A percentile compares a stretch with the other conserved stretches of the same genome.
These are phyloP conservation scores for Alloteropsis semialata DNA, from an alignment of 176 grass and related monocot genomes.

Conservation along the genomic window DNA sequence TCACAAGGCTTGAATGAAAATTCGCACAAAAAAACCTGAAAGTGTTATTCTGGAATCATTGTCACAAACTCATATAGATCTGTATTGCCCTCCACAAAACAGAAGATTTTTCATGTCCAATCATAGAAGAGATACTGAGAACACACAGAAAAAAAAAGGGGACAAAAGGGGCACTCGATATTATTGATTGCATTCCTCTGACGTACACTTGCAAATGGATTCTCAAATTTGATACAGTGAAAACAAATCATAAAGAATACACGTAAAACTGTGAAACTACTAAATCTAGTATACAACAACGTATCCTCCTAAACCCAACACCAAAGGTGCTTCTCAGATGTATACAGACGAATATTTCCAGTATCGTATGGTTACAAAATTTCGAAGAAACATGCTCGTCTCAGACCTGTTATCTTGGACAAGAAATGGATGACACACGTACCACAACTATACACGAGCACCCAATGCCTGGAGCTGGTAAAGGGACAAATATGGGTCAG, in stretches of 20 bases:
- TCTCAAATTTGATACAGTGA: slow-evolving; percentile 5
- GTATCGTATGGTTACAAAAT: slow-evolving; percentile 33
- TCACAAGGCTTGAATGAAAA: not conserved
- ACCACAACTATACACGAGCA: slow-evolving; percentile 39
- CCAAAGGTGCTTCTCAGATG: slow-evolving; percentile 8
- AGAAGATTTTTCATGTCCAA: too few species aligned
- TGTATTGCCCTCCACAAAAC: too few species aligned
- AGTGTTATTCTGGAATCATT: too few species aligned
- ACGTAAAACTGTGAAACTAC: slow-evolving; percentile 31
- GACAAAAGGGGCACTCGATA: slow-evolving; percentile 5
- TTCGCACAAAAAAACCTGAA: too few species aligned
- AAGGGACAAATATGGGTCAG: not conserved
- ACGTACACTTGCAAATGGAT: slow-evolving; percentile 9
- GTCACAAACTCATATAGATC: too few species aligned
- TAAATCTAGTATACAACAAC: slow-evolving; percentile 49
- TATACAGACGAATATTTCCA: slow-evolving; percentile 34
- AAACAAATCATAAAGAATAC: slow-evolving; percentile 28
- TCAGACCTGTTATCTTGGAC: slow-evolving; percentile 12
- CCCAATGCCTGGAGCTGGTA: slow-evolving; percentile 52
- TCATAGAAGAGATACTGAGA: too few species aligned
- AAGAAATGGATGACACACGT: not conserved
- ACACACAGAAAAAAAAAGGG: not conserved
- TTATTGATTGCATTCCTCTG: slow-evolving; percentile 30
- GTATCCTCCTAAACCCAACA: slow-evolving; percentile 24
- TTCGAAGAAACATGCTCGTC: slow-evolving; percentile 1